Conservation (phyloP, 352 stramenopile genomes). For the Phytophthora idaei region DNA sequence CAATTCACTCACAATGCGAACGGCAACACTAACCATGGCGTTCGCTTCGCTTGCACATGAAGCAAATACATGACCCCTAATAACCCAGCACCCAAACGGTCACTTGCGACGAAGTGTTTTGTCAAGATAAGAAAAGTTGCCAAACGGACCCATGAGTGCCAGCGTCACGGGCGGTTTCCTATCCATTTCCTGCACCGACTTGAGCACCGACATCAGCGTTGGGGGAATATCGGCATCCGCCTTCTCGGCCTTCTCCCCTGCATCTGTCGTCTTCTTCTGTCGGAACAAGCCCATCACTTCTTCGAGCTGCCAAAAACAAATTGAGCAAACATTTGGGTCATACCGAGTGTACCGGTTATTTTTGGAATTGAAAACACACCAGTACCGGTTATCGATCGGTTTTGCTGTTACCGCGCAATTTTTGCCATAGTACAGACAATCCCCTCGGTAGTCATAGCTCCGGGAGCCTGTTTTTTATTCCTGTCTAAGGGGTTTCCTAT, state of each 20-base stretch:
- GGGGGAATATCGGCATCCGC: constrained; percentile 30
- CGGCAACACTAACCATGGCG: constrained; percentile 36
- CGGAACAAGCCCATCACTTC: constrained; percentile 24
- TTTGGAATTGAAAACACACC: no score
- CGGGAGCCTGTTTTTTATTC: no score
- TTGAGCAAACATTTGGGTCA: background rate
- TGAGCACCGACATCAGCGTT: constrained; percentile 43
- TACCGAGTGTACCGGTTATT: no score
- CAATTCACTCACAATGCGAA: constrained; percentile 51
- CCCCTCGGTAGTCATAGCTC: no score
- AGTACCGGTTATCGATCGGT: no score
- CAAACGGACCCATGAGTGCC: constrained; percentile 43
- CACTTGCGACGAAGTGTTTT: constrained; percentile 1
- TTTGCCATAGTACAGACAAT: no score
- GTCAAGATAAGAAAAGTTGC: background rate
- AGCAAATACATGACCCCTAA: constrained; percentile 60
- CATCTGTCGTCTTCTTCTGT: constrained; percentile 22
- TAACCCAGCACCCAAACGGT: constrained; percentile 17
- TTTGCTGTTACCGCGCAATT: no score
- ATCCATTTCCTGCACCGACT: constrained; percentile 59
- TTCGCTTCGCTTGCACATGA: constrained; percentile 57
- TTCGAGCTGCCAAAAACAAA: background rate
- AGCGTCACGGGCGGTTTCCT: constrained; percentile 66
- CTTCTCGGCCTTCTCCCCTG: constrained; percentile 3
- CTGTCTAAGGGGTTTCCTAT: no score